Base-by-base conservation (phyloP, 495 filamentous ascomycete species). In the Neurospora hispaniola region DNA sequence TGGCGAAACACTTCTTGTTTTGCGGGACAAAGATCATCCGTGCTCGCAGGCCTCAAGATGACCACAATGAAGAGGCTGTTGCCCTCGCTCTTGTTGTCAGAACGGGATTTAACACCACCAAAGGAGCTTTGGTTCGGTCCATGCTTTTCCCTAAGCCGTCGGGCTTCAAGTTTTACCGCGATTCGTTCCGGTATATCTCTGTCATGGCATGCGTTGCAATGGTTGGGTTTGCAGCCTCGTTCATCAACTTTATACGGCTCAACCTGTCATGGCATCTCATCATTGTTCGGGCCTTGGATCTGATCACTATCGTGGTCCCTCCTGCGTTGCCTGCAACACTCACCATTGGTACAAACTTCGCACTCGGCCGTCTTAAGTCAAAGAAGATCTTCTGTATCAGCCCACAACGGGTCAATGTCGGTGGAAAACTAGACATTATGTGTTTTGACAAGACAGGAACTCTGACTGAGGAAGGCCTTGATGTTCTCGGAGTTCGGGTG, bases 391-490 rank as follows among this genome's bases (percentile, higher is more conserved):
- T 96, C 76, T 99, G 96, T 79, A 99, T 98, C 74, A 98, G 94
- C 76, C 96, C 96, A 2, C 96, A 99, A 78, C 88, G 90, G 74
- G 94, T 99, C 48, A 98, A 98, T 77, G 93, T 99, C 38, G 95
- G 92, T 18, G 96, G 96, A 7, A 98, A 98, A 79, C 84, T 99
- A 8, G 96, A 99, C 81, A 86, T 98, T 41, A 89, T 99, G 77
- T 98, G 96, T 82, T 99, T 99, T 75, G 96, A 99, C 81, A 99
- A 99, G 79, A 99, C 96, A 3, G 96, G 96, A 23, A 99, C 96
- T 16, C 84, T 99, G 31, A 99, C 96, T 3, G 96, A 98, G 81
- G 96, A 99, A 80, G 96, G 96, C 0, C 84, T 99, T 68, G 96
- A 99, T 82, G 92, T 99, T 48, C 90, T 98, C 38, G 96, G 96